Evolutionary conservation across 768 basidiomycete species (phyloP), one percentile per base, ranked within the genome.

Genomic region (Lactarius pseudohatsudake): DNA sequence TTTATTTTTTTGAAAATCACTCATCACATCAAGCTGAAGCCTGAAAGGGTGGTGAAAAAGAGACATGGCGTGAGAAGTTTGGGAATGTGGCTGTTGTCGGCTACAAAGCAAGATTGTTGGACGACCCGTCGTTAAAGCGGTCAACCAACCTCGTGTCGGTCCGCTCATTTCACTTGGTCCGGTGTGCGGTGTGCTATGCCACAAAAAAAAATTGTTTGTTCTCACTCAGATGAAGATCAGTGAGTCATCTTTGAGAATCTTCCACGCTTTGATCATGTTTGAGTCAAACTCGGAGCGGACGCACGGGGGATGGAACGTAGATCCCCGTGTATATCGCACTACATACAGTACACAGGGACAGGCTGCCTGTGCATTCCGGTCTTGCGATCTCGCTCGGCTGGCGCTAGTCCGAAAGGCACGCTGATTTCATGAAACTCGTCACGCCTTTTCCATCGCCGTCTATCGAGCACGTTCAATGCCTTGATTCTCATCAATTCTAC

Each of bases 381-480:
- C 50, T 41, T 57, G 54, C 61, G 65, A 66, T 62, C 61, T 40
- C 62, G 34, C 61, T 62, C 68, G 65, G 61, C 61, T 8, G 66
- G 65, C 54, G 58, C 61, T 54, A 40, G 50, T 59, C 68, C 68
- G 68, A 59, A 50, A 59, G 61, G 65, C 61, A 67, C 68, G 68
- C 68, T 69, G 68, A 67, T 69, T 69, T 69, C 68, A 69, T 69
- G 65, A 59, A 69, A 60, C 61, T 67, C 22, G 40, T 43, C 66
- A 67, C 26, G 53, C 50, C 50, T 30, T 16, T 59, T 67, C 57
- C 45, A 34, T 66, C 61, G 65, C 65, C 61, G 62, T 60, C 58
- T 64, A 57, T 60, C 58, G 41, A 67, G 58, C 50, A 45, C 30
- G 50, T 47, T n/a, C 66, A 64, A 64, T 67, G 40, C 62, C 50